phyloP scores from a whole-genome alignment of 306 rosid species.

The Vicia villosa region DNA sequence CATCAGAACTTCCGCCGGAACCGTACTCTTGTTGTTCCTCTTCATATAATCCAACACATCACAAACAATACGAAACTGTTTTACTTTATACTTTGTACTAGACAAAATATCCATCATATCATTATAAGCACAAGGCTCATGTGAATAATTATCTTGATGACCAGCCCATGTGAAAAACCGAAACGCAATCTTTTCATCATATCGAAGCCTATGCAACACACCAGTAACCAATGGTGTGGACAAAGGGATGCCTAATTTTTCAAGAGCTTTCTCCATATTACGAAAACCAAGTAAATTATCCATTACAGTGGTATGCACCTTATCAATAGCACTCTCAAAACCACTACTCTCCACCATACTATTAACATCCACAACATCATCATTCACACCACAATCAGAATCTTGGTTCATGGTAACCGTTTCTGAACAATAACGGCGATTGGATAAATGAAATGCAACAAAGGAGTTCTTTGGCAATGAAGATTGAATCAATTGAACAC shows the following conservation, averaged over 20 bases:
- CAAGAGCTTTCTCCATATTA: constrained; percentile 69
- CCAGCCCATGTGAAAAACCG: constrained; percentile 93
- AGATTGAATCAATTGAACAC: constrained; percentile 36
- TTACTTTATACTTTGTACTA: constrained; percentile 69
- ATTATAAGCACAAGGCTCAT: constrained; percentile 65
- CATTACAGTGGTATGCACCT: constrained; percentile 46
- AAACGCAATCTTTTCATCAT: constrained; percentile 83
- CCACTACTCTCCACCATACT: constrained; percentile 25
- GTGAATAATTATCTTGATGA: constrained; percentile 68
- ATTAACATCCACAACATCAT: constrained; percentile 25
- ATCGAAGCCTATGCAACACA: constrained; percentile 65
- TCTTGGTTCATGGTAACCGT: constrained; percentile 30
- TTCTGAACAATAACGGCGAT: constrained; percentile 57
- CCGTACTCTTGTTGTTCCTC: constrained; percentile 61
- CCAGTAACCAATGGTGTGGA: constrained; percentile 69
- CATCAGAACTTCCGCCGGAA: constrained; percentile 70
- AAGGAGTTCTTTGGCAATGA: constrained; percentile 32
- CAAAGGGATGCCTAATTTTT: constrained; percentile 48
- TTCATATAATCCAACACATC: constrained; percentile 86
- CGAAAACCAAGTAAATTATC: constrained; percentile 58
- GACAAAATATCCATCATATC: constrained; percentile 88
- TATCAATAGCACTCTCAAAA: constrained; percentile 49
- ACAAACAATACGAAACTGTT: constrained; percentile 85
- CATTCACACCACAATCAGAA: constrained; percentile 32
- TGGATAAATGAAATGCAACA: constrained; percentile 5